phyloP scores from a whole-genome alignment of 2,329 filamentous ascomycete genomes.

The Xylaria sp. region DNA sequence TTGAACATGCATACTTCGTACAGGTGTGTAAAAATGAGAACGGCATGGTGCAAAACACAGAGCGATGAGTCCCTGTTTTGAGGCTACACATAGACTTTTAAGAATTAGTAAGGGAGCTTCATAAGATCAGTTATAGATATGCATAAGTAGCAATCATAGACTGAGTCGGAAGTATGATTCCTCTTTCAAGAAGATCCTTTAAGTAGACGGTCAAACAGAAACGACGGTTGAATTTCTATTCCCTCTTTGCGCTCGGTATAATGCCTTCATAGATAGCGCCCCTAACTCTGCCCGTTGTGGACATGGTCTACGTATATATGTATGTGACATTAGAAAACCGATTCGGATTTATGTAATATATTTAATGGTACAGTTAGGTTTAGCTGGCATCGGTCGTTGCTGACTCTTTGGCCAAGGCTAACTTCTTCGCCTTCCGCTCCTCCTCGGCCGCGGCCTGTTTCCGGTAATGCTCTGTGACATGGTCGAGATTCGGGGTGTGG shows the following conservation, averaged over 20 bases:
- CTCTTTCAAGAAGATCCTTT: constrained; percentile 51
- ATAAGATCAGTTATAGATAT: no score
- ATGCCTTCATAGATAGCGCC: constrained; percentile 2
- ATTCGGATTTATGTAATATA: constrained; percentile 18
- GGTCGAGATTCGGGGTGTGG: constrained; percentile 63
- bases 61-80: no score
- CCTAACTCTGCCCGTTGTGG: neutral
- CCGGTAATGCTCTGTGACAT: constrained; percentile 67
- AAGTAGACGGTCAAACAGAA: constrained; percentile 14
- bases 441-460: constrained; percentile 65
- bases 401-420: constrained; percentile 50
- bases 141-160: constrained; percentile 38
- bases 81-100: no score
- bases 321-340: constrained; percentile 13
- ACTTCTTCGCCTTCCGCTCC: constrained; percentile 63
- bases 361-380: constrained; percentile 20
- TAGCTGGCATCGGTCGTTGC: constrained; percentile 37
- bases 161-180: constrained; percentile 59
- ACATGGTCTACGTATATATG: constrained; percentile 18
- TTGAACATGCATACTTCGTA: no score
- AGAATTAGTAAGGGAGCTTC: no score
- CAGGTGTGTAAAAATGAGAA: no score
- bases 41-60: no score
- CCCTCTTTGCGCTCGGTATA: neutral
- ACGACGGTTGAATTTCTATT: constrained; percentile 13